Evolutionary conservation across 257 asterid species (phyloP), one percentile per base, ranked within the genome.

Genomic region (Echium plantagineum): DNA sequence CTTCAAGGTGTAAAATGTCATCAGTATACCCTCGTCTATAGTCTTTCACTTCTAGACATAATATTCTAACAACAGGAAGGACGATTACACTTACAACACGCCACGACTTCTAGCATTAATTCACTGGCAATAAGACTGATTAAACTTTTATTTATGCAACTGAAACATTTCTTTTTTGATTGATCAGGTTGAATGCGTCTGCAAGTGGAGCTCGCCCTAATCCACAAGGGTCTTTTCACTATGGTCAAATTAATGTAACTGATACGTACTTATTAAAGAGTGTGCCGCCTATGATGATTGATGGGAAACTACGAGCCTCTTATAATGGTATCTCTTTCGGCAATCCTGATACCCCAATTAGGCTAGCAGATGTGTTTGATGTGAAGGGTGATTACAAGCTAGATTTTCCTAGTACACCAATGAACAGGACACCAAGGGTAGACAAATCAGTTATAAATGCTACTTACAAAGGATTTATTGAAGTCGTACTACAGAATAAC

Each of bases 151-250:
- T 42, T 52, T 19, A 52, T 52, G 55, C 21, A 52, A 52, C 21
- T 42, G 15, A 42, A 12, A 42, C 5, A 10, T 42, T 0, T 38
- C 48, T 20, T 49, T 46, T 28, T 47, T 12, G 12, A 21, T 22
- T 42, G 54, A 28, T 64, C 82, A 93, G 99, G 94, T 96, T 83
- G 82, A 93, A 93, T 61, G 84, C 62, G 16, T 30, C 77, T 69
- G 96, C 99, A n/a, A 83, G 94, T 69, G 99, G 99, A 66, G 99
- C 99, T 60, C 95, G 99, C 58, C 99, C 99, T 2, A 93, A 93
- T 52, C 99, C 99, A 6, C 99, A 93, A 75, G 99, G 99, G 42
- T 93, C 99, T 8, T 93, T 83, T 72, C 97, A 73, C 67, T 93
- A 93, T 20, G 97, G 97, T 64, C 71, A 77, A 52, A 85, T 93